Evolutionary conservation across 2,329 filamentous ascomycete species (phyloP), one percentile per base, ranked within the genome.

Genomic region (Fusarium napiforme): DNA sequence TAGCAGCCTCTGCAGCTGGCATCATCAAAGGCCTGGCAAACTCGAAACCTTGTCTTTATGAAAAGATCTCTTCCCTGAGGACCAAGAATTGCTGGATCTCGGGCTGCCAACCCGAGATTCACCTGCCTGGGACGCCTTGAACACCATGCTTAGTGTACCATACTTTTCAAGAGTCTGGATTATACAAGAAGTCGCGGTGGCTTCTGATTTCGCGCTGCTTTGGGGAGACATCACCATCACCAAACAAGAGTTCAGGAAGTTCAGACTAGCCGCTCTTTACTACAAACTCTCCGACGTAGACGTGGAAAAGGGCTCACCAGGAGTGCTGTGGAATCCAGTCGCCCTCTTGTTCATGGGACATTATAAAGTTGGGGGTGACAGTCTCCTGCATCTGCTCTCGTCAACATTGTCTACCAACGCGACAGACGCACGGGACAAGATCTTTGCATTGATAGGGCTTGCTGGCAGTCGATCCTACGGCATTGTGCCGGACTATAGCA

Each of bases 171-270:
- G 42, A 49, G 32, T 59, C 5, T 59, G 56, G 32, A 39, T 59
- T 2, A 50, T 59, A 30, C 56, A 59, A 28, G 56, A 50, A 50
- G 6, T 59, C 5, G 42, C 11, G 2, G 11, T 50, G 5, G 42
- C 56, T 1, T 19, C 32, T 5, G 36, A 26, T 2, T 39, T 50
- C 5, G 6, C 9, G 9, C 19, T 59, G 1, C 23, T 59, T 1
- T 59, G 56, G 32, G 42, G 56, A 14, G 26, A 49, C 6, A 37
- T 11, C 3, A 18, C 15, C 9, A 59, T 59, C 1, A n/a, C 56
- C 1, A 47, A 58, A 47, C 1, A 1, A 0, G 32, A 47, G 0
- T 36, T 57, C n/a, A 3, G 7, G 6, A 11, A 14, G 0, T 57
- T 43, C 26, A 26, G 11, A 16, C 4, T 21, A 21, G 39, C 39